Evolutionary conservation across 2,329 filamentous ascomycete species (phyloP), one percentile per base, ranked within the genome.

Genomic region (Trichoderma atroviride): DNA sequence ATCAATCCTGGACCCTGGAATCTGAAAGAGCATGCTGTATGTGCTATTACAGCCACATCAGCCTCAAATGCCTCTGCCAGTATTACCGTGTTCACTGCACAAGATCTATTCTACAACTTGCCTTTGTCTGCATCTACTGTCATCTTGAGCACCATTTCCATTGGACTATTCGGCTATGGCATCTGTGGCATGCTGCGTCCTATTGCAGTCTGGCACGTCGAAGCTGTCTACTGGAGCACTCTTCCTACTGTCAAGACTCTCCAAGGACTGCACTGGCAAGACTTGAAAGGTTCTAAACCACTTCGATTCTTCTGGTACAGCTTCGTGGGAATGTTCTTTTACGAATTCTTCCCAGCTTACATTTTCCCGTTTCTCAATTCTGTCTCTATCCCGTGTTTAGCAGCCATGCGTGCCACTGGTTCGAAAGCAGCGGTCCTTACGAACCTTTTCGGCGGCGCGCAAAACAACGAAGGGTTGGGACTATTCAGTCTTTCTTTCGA

Each of bases 1-100:
- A 27, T 88, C 72, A 88, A 88, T 72, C 77, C 77, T 5, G 83
- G 86, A 0, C 81, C 81, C 0, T 89, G 84, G 83, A 79, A 78
- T 33, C 76, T 88, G 37, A 88, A 88, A 71, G 87, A 89, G 73
- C 86, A 89, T 43, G 79, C 85, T 0, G 81, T 88, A 1, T 84
- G 82, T 71, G 73, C 85, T 60, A 85, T 87, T 73, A 87, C 84
- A 0, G 85, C 86, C 1, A 85, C 84, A 0, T 85, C 84, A 0
- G 85, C 84, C 0, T 86, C 83, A 4, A 86, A 86, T 57, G 85
- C 82, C 0, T 69, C 81, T 0, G 79, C 78, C 4, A 82, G 79
- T 70, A 74, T 80, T 5, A 70, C 71, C 2, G 83, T 85, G 0
- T 86, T 85, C 63, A 80, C 84, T 0, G 83, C 82, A 0, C 84